A percentile compares a stretch with the other conserved stretches of the same genome.
Conservation (phyloP, 768 basidiomycete species). For the Hemileccinum rubropunctum region DNA sequence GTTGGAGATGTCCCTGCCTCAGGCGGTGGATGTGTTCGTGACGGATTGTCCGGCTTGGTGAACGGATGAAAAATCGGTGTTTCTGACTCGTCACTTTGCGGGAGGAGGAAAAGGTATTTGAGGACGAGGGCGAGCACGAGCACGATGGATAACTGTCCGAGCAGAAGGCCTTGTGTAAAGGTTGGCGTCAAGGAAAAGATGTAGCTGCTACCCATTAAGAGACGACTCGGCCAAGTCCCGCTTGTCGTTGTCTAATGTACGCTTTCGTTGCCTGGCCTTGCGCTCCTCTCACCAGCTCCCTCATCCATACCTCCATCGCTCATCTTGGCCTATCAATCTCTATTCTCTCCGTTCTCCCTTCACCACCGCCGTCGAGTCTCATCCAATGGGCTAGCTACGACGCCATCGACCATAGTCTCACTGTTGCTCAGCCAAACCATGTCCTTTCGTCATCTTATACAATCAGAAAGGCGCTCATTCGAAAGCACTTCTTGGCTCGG, state of each 20-base stretch:
- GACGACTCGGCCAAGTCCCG: no score
- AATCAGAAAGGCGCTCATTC: slow-evolving; percentile 89
- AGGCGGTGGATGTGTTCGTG: slow-evolving; percentile 33
- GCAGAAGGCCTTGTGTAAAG: slow-evolving; percentile 91
- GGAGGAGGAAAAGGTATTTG: slow-evolving; percentile 94
- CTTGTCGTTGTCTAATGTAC: neutral
- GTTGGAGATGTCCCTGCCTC: slow-evolving; percentile 7
- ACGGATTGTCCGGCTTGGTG: slow-evolving; percentile 45
- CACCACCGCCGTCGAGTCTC: slow-evolving; percentile 28
- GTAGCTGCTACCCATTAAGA: slow-evolving; percentile 44
- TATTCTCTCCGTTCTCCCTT: slow-evolving; percentile 28
- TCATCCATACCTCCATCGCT: slow-evolving; percentile 44
- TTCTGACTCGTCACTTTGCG: slow-evolving; percentile 55
- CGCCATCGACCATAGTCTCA: slow-evolving; percentile 72
- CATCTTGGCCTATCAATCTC: slow-evolving; percentile 28
- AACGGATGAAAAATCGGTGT: slow-evolving; percentile 59
- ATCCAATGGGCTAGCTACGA: slow-evolving; percentile 92
- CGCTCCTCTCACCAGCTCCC: slow-evolving; percentile 51
- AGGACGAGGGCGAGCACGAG: slow-evolving; percentile 75
- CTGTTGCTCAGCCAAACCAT: slow-evolving; percentile 44
- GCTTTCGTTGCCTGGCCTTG: slow-evolving; percentile 53
- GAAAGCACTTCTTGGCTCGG: slow-evolving; percentile 88
- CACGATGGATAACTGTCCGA: slow-evolving; percentile 90
- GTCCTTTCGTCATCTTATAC: slow-evolving; percentile 81
- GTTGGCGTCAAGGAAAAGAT: slow-evolving; percentile 78